Percentiles rank a stretch among this genome's conserved stretches.
These are phyloP conservation scores for Rhodotorula toruloides DNA, from an alignment of 768 basidiomycete genomes.

Conservation along the genomic window DNA sequence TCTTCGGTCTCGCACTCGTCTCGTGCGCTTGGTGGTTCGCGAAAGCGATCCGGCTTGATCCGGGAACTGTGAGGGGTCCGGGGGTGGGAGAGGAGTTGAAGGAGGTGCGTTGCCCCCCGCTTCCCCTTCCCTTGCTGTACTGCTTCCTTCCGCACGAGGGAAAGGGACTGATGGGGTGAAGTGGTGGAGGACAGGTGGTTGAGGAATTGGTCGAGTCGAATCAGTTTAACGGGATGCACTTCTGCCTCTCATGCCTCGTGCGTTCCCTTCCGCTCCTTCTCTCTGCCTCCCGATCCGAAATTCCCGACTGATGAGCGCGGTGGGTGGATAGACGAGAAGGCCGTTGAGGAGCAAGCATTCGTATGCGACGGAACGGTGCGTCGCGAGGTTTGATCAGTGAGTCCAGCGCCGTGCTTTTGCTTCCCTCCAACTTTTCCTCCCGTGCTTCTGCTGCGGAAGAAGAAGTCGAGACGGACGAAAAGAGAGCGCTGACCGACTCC, in stretches of 20 bases:
- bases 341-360: slow-evolving; percentile 94
- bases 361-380: slow-evolving; percentile 80
- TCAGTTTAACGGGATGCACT: slow-evolving; percentile 86
- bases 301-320: background rate
- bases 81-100: slow-evolving; percentile 66
- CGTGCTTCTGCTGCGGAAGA: too few relatives aligned
- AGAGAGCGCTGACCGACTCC: background rate
- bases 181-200: slow-evolving; percentile 58
- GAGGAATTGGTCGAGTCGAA: slow-evolving; percentile 85
- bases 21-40: slow-evolving; percentile 86
- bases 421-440: background rate
- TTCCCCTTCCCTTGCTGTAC: background rate
- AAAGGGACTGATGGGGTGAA: background rate
- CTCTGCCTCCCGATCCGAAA: background rate
- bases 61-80: slow-evolving; percentile 77
- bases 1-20: slow-evolving; percentile 64
- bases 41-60: slow-evolving; percentile 78
- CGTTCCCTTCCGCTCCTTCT: slow-evolving; percentile 36
- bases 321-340: slow-evolving; percentile 61
- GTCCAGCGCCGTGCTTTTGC: slow-evolving; percentile 44
- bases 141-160: background rate
- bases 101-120: slow-evolving; percentile 56
- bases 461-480: background rate
- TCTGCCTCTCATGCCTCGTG: slow-evolving; percentile 93
- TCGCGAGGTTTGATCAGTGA: slow-evolving; percentile 88